Evolutionary conservation across 2,329 filamentous ascomycete species (phyloP).

Genomic region (Epichloe coenophiala): DNA sequence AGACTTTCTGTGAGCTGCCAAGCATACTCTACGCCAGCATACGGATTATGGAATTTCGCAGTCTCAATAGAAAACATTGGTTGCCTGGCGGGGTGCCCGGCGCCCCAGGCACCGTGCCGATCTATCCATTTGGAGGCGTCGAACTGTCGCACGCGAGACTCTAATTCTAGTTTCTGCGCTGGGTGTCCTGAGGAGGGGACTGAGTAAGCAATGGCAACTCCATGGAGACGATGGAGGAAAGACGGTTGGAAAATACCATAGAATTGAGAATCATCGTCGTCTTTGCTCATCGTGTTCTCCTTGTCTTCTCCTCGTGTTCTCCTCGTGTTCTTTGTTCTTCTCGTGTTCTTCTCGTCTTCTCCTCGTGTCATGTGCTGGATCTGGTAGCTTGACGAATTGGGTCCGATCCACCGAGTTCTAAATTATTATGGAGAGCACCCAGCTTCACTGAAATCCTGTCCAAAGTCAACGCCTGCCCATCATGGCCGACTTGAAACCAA

Average conservation of each 20-base stretch:
- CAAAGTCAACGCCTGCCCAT: neutral
- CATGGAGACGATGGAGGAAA: neutral
- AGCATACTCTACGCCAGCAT: constrained; percentile 37
- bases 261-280: neutral
- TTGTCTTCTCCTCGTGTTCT: too few species aligned
- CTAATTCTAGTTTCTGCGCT: constrained; percentile 30
- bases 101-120: constrained; percentile 1
- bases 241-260: neutral
- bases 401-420: neutral
- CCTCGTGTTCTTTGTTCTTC: too few species aligned
- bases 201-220: neutral
- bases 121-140: constrained; percentile 31
- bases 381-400: neutral
- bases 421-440: too few species aligned
- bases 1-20: constrained; percentile 53
- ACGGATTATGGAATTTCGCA: constrained; percentile 41
- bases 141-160: constrained; percentile 36
- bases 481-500: constrained; percentile 13
- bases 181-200: constrained; percentile 39
- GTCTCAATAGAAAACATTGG: constrained; percentile 3
- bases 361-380: neutral
- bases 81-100: constrained; percentile 1
- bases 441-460: too few species aligned
- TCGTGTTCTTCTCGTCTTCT: too few species aligned
- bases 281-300: neutral